Conservation (phyloP, 2,329 filamentous ascomycete species). For the Zasmidium cellare region DNA sequence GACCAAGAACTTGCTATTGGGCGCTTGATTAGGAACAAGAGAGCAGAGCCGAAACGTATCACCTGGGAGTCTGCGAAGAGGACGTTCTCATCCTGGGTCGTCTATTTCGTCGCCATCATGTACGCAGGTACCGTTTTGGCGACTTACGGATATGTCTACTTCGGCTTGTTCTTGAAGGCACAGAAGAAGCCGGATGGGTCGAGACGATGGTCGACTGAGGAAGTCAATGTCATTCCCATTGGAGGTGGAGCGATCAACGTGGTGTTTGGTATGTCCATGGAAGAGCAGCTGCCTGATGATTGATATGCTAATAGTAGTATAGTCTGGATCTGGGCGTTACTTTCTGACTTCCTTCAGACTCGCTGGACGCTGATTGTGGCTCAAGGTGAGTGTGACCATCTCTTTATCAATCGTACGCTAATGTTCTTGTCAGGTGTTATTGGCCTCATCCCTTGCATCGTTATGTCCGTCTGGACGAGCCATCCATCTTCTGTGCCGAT, state of each 20-base stretch:
- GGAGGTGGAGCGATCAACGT: conserved; percentile 52
- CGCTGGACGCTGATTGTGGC: conserved; percentile 53
- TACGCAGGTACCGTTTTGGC: conserved; percentile 50
- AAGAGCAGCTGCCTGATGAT: background rate
- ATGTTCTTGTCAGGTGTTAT: conserved; percentile 34
- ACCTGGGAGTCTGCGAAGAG: conserved; percentile 47
- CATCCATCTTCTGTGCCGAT: conserved; percentile 46
- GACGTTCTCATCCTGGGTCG: conserved; percentile 46
- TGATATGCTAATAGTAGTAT: background rate
- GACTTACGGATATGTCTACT: conserved; percentile 51
- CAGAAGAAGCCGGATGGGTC: conserved; percentile 44
- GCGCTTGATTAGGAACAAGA: conserved; percentile 45
- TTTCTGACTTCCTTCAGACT: conserved; percentile 52
- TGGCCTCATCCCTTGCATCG: conserved; percentile 50
- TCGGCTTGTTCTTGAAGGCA: conserved; percentile 45
- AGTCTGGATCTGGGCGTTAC: conserved; percentile 56
- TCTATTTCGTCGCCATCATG: conserved; percentile 48
- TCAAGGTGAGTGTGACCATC: conserved; percentile 36
- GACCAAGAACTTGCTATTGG: conserved; percentile 47
- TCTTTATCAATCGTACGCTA: background rate
- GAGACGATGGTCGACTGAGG: conserved; percentile 43
- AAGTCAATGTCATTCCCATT: conserved; percentile 53
- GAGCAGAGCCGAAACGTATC: conserved; percentile 49
- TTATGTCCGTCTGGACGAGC: conserved; percentile 57
- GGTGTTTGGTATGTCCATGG: conserved; percentile 33